Base-by-base conservation (phyloP, 495 filamentous ascomycete species). In the Aspergillus baeticus region DNA sequence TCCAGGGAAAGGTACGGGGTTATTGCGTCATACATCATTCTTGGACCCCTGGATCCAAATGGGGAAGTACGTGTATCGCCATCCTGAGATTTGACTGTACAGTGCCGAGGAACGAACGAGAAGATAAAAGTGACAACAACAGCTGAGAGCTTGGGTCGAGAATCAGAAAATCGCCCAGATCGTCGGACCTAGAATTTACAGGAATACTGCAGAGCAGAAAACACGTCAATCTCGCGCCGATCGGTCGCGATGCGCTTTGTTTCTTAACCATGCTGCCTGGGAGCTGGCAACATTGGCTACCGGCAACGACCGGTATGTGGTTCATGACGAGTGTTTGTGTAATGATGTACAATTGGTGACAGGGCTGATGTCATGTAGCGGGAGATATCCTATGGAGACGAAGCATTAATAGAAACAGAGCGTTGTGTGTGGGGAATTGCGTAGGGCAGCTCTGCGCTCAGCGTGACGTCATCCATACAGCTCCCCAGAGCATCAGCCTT, bases 311-410 rank as follows among this genome's bases (percentile, higher is more conserved):
- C 21, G 22, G n/a, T 14, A 14, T 3, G 7, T 22, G 18, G 26
- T n/a, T 38, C 47, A 50, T 50, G 47, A 50, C 47, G 47, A 50
- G 35, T 8, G 33, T 0, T 21, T 22, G 47, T 50, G 47, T 50
- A 50, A 50, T 50, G 47, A 50, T 38, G 21, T n/a, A 26, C 33
- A 13, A 37, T 26, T 23, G 18, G 46, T 29, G n/a, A 36, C n/a
- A n/a, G 31, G 34, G 3, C 17, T 50, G 47, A 50, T 50, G 47
- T 50, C 47, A 50, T 50, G 18, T 36, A 36, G 21, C 7, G 3
- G 2, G 2, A 17, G 14, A 42, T 3, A 42, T 8, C 17, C 18
- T 18, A 42, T 20, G 14, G 38, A 42, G 18, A 20, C 38, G 18
- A 18, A 42, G 41, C 5, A 43, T 37, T 49, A 37, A 49, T 49